Conservation (phyloP, 768 basidiomycete genomes). For the Trametes gibbosa region DNA sequence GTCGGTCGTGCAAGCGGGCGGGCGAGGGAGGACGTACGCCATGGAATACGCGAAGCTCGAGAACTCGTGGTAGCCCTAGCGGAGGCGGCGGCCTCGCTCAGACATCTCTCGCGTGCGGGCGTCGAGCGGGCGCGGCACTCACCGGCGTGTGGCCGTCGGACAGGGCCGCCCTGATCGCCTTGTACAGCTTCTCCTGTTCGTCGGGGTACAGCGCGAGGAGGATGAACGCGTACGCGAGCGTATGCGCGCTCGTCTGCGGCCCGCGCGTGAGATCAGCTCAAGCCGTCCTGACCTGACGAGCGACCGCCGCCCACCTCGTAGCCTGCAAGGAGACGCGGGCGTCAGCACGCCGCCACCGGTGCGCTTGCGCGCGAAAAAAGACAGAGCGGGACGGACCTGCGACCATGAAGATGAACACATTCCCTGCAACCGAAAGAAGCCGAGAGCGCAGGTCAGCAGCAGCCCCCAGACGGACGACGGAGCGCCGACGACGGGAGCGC, state of each 20-base stretch:
- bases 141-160: constrained; percentile 29
- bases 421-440: too few species aligned
- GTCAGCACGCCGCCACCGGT: not conserved
- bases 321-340: constrained; percentile 18
- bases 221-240: constrained; percentile 33
- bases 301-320: constrained; percentile 43
- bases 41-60: constrained; percentile 17
- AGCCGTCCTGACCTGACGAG: not conserved
- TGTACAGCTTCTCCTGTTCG: constrained; percentile 37
- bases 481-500: too few species aligned
- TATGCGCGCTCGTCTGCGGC: constrained; percentile 34
- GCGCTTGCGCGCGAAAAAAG: too few species aligned
- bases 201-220: constrained; percentile 41
- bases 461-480: too few species aligned
- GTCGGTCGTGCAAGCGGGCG: not conserved
- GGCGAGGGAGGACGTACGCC: constrained; percentile 25
- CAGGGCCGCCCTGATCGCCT: constrained; percentile 29
- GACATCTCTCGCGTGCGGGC: too few species aligned
- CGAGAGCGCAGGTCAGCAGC: too few species aligned
- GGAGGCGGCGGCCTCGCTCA: too few species aligned
- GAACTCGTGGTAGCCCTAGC: constrained; percentile 33
- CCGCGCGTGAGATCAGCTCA: not conserved
- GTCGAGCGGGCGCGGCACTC: too few species aligned
- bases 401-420: constrained; percentile 46
- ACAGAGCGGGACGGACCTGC: constrained; percentile 36